These are phyloP conservation scores for Neofusicoccum sp. DNA, from an alignment of 2,329 filamentous ascomycete species.

Conservation along the genomic window DNA sequence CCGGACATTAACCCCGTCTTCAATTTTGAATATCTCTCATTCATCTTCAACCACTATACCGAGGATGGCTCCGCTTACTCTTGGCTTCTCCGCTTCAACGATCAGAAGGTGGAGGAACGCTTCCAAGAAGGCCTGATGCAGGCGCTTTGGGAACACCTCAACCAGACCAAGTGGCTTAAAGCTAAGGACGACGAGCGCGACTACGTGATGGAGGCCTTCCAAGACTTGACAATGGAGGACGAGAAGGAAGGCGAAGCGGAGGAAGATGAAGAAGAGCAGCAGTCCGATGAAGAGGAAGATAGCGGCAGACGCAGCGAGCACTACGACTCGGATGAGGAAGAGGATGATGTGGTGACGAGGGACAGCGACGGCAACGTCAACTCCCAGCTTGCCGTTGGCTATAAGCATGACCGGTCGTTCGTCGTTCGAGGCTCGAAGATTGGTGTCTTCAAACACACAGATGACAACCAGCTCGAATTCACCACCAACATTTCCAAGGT, in stretches of 20 bases:
- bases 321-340: conserved; percentile 76
- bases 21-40: conserved; percentile 98
- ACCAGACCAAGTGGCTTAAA: conserved; percentile 92
- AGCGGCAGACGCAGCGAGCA: conserved; percentile 71
- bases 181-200: conserved; percentile 90
- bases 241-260: conserved; percentile 59
- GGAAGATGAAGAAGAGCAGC: conserved; percentile 51
- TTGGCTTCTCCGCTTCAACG: conserved; percentile 91
- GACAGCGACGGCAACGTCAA: conserved; percentile 83
- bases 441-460: conserved; percentile 95
- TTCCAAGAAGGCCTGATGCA: conserved; percentile 96
- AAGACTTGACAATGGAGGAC: conserved; percentile 92
- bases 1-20: conserved; percentile 97
- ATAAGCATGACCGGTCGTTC: conserved; percentile 95
- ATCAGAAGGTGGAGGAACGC: conserved; percentile 75
- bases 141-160: conserved; percentile 93
- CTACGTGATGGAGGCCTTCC: conserved; percentile 94
- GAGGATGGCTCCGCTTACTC: conserved; percentile 89
- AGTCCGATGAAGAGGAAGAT: conserved; percentile 61
- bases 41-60: conserved; percentile 97
- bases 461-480: conserved; percentile 91
- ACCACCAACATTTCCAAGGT: conserved; percentile 97
- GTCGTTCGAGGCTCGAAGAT: conserved; percentile 98
- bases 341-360: conserved; percentile 70
- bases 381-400: conserved; percentile 91